Evolutionary conservation across 2,329 filamentous ascomycete species (phyloP).

Genomic region (Rutstroemia sp.): DNA sequence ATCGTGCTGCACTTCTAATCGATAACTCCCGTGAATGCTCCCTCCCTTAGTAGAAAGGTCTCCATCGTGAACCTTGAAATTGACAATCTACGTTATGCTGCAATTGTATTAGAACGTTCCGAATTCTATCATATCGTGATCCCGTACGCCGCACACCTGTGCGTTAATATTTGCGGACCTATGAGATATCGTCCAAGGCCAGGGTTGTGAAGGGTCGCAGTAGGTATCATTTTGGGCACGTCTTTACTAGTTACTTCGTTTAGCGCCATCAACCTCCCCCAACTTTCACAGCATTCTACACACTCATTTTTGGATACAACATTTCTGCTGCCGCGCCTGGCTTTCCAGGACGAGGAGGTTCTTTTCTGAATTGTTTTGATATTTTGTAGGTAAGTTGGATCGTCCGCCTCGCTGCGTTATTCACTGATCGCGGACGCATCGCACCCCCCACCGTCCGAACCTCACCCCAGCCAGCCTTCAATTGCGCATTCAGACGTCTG

Average conservation of each 20-base stretch:
- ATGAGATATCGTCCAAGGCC: slow-evolving; percentile 5
- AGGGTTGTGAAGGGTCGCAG: too few relatives aligned
- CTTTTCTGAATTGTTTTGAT: slow-evolving; percentile 10
- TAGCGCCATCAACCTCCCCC: slow-evolving; percentile 8
- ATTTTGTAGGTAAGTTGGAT: slow-evolving; percentile 8
- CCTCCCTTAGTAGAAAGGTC: too few relatives aligned
- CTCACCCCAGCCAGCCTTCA: slow-evolving; percentile 11
- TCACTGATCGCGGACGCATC: slow-evolving; percentile 5
- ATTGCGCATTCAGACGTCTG: slow-evolving; percentile 13
- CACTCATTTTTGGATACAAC: slow-evolving; percentile 8
- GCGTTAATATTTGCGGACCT: background rate
- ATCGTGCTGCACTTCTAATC: too few relatives aligned
- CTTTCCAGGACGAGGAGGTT: slow-evolving; percentile 11
- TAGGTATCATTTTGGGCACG: slow-evolving; percentile 3
- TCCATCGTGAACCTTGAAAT: too few relatives aligned
- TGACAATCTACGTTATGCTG: background rate
- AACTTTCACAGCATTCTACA: slow-evolving; percentile 2
- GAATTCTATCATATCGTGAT: slow-evolving; percentile 3
- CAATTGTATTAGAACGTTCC: background rate
- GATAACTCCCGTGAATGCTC: too few relatives aligned
- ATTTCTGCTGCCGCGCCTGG: slow-evolving; percentile 10
- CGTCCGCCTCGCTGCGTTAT: background rate
- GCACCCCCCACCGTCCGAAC: slow-evolving; percentile 18
- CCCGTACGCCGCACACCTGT: background rate
- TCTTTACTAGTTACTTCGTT: slow-evolving; percentile 7